phyloP scores from a whole-genome alignment of 192 early-diverging fungal genomes.

The Podila minutissima region DNA sequence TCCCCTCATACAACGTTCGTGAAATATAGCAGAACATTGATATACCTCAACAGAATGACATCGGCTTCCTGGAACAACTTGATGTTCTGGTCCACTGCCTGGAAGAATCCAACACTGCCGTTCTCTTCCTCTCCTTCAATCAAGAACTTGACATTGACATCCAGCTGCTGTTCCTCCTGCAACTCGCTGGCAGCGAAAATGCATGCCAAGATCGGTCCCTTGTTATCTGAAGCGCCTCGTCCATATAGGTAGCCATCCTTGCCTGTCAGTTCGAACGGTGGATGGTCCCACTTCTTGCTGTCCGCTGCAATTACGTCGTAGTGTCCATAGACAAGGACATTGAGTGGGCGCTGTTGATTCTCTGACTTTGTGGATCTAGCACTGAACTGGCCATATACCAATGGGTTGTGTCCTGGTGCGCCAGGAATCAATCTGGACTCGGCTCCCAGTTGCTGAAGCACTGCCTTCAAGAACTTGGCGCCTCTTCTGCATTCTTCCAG shows the following conservation, averaged over 20 bases:
- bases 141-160: slow-evolving; percentile 75
- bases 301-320: slow-evolving; percentile 86
- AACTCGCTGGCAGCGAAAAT: slow-evolving; percentile 79
- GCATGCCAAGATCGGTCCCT: slow-evolving; percentile 79
- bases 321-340: slow-evolving; percentile 81
- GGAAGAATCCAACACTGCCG: slow-evolving; percentile 74
- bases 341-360: slow-evolving; percentile 12
- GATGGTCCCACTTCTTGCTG: slow-evolving; percentile 67
- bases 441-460: slow-evolving; percentile 76
- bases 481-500: slow-evolving; percentile 77
- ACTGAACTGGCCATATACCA: slow-evolving; percentile 69
- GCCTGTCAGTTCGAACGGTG: slow-evolving; percentile 72
- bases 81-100: slow-evolving; percentile 65
- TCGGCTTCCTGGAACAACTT: slow-evolving; percentile 61
- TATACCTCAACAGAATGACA: slow-evolving; percentile 63
- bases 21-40: slow-evolving; percentile 15
- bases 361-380: slow-evolving; percentile 14
- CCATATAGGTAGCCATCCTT: slow-evolving; percentile 81
- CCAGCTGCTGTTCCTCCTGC: slow-evolving; percentile 62
- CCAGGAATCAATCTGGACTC: slow-evolving; percentile 69
- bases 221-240: slow-evolving; percentile 84
- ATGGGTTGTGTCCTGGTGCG: slow-evolving; percentile 68
- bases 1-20: not conserved
- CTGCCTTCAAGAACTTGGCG: slow-evolving; percentile 75
- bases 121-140: slow-evolving; percentile 86